Conservation (phyloP, 352 stramenopile species). For the Globisporangium solare region DNA sequence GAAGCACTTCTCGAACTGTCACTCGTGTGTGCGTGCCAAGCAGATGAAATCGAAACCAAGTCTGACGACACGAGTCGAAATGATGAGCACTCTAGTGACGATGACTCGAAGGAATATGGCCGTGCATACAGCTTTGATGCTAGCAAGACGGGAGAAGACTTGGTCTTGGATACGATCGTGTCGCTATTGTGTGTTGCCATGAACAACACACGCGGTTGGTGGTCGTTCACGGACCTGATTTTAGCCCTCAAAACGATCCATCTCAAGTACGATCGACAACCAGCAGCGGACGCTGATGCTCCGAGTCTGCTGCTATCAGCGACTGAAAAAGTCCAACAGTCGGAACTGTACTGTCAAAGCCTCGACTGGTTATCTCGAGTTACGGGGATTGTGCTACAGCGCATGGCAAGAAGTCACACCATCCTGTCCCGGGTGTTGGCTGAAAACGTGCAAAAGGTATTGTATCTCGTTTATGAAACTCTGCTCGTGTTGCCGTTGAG, state of each 20-base stretch:
- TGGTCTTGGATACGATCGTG: slow-evolving; percentile 81
- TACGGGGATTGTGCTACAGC: slow-evolving; percentile 66
- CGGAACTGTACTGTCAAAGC: slow-evolving; percentile 36
- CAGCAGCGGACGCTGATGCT: not conserved
- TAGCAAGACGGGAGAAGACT: slow-evolving; percentile 68
- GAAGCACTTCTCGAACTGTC: slow-evolving; percentile 70
- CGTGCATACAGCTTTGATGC: slow-evolving; percentile 61
- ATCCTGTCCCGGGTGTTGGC: slow-evolving; percentile 69
- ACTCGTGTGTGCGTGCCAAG: slow-evolving; percentile 48
- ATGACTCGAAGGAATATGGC: slow-evolving; percentile 14
- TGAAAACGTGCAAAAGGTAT: slow-evolving; percentile 74
- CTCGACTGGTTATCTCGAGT: slow-evolving; percentile 67
- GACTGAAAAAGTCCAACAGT: slow-evolving; percentile 16
- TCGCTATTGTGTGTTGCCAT: slow-evolving; percentile 75
- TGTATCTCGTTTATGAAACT: slow-evolving; percentile 66
- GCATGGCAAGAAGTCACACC: slow-evolving; percentile 67
- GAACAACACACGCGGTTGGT: slow-evolving; percentile 53
- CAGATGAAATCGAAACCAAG: slow-evolving; percentile 2
- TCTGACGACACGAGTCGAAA: not conserved
- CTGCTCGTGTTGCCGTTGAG: slow-evolving; percentile 37
- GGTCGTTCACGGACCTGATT: slow-evolving; percentile 65
- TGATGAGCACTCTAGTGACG: slow-evolving; percentile 3
- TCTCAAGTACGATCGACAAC: slow-evolving; percentile 46
- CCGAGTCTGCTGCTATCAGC: slow-evolving; percentile 10
- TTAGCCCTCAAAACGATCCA: slow-evolving; percentile 54